Evolutionary conservation across 1,139 yeast genomes (phyloP).

Genomic region (Lodderomyces oxycetoniae): DNA sequence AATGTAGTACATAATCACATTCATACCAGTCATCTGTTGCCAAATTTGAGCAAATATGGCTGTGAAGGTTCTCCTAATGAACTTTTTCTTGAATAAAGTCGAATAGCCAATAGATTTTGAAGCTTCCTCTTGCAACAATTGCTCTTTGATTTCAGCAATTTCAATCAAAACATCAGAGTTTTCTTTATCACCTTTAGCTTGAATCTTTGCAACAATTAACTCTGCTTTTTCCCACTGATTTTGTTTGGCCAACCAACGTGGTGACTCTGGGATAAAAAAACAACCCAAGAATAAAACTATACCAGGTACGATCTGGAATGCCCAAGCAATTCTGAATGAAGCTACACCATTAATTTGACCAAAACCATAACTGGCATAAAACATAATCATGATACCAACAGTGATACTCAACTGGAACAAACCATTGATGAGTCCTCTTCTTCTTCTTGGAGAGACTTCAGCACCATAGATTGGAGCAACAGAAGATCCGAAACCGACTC

Average conservation of each 20-base stretch:
- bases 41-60: constrained; percentile 57
- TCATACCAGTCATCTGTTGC: constrained; percentile 66
- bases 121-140: constrained; percentile 33
- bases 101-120: constrained; percentile 34
- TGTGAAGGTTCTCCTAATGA: constrained; percentile 42
- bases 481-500: constrained; percentile 68
- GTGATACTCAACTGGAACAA: constrained; percentile 66
- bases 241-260: constrained; percentile 65
- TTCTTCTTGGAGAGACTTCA: constrained; percentile 61
- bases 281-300: constrained; percentile 42
- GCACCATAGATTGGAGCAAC: constrained; percentile 70
- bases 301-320: constrained; percentile 62
- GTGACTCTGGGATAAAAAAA: constrained; percentile 63
- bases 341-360: constrained; percentile 42
- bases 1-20: constrained; percentile 62
- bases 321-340: constrained; percentile 69
- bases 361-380: constrained; percentile 60
- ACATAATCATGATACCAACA: constrained; percentile 57
- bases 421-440: constrained; percentile 66
- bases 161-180: constrained; percentile 54
- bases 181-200: constrained; percentile 51
- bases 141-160: constrained; percentile 56
- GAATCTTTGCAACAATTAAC: constrained; percentile 45
- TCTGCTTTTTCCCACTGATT: constrained; percentile 65
- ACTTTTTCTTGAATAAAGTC: constrained; percentile 46